Base-by-base conservation (phyloP, 2,329 filamentous ascomycete species). In the Conoideocrella luteorostrata region DNA sequence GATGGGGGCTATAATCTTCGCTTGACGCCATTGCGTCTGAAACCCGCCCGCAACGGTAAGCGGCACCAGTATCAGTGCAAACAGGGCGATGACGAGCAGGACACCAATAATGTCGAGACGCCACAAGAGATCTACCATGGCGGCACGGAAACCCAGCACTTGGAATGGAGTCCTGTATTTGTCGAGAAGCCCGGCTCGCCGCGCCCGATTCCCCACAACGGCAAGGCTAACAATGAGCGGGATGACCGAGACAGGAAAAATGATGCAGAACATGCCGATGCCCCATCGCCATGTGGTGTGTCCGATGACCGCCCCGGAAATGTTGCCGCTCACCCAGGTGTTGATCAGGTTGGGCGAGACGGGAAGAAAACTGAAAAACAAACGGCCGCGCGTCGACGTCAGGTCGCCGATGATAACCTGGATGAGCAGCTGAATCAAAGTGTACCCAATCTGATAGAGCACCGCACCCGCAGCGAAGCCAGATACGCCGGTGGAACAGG, bases 321-420 rank as follows among this genome's bases (percentile, higher is more conserved):
- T 61, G 51, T 82, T 67, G 21, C 80, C 80, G 49, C 74, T 75
- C 4, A 82, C 70, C 80, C 80, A 84, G 2, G 80, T 78, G 61
- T 82, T 82, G 61, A 80, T 74, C 52, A 82, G 65, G 60, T 79
- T 82, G 1, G 78, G 78, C 5, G 69, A 53, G 2, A 75, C 74
- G 2, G 78, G 78, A 47, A 84, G 68, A 54, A 81, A 84, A 38
- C 75, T 80, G 65, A 82, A 84, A 51, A 84, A 66, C 7, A 84
- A 65, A 54, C 81, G 78, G 10, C 77, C 69, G 12, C 78, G 73
- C 6, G 78, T 74, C 2, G 80, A 83, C 2, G 80, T 82, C 21
- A 80, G 69, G 51, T 85, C 81, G 35, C 72, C 80, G 36, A 84
- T 66, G 47, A 85, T 71, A 52, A 84, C 76, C 58, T 84, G 78